Percentiles rank a stretch among this genome's conserved stretches.
phyloP scores from a whole-genome alignment of 2,329 filamentous ascomycete genomes.

The Dactylonectria macrodidyma region DNA sequence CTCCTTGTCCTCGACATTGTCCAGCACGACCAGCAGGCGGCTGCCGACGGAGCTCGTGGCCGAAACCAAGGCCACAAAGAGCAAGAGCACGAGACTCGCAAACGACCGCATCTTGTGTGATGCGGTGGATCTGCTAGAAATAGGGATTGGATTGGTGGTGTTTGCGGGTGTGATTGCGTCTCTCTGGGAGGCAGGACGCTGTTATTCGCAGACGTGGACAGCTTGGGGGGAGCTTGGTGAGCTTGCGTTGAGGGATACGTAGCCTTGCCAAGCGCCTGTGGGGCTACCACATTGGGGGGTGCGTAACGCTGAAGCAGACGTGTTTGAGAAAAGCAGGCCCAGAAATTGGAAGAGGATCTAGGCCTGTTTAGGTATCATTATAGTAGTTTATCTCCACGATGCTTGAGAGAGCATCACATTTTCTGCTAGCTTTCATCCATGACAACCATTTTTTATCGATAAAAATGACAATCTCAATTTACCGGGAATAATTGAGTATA shows the following conservation, averaged over 20 bases:
- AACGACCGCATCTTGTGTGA: conserved; percentile 77
- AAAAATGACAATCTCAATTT: background rate
- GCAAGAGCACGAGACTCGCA: conserved; percentile 78
- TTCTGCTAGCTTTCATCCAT: background rate
- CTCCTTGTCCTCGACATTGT: conserved; percentile 85
- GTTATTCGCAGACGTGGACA: conserved; percentile 38
- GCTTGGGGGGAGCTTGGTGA: conserved; percentile 47
- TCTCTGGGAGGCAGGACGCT: conserved; percentile 37
- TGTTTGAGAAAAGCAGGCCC: background rate
- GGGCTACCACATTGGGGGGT: conserved; percentile 18
- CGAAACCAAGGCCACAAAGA: conserved; percentile 76
- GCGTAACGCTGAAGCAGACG: conserved; percentile 5
- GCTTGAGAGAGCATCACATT: background rate
- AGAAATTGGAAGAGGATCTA: conserved; percentile 24
- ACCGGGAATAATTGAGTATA: background rate
- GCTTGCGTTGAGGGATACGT: conserved; percentile 56
- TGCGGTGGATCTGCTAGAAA: background rate
- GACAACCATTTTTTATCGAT: background rate
- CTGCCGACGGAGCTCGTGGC: conserved; percentile 85
- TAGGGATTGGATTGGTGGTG: conserved; percentile 5
- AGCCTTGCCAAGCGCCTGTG: conserved; percentile 49
- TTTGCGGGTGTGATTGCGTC: conserved; percentile 25
- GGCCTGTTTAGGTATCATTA: conserved; percentile 11
- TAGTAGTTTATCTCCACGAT: background rate
- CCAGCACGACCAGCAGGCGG: conserved; percentile 87